Evolutionary conservation across 1,139 yeast species (phyloP), one percentile per base, ranked within the genome.

Genomic region (Hyphopichia fennica): DNA sequence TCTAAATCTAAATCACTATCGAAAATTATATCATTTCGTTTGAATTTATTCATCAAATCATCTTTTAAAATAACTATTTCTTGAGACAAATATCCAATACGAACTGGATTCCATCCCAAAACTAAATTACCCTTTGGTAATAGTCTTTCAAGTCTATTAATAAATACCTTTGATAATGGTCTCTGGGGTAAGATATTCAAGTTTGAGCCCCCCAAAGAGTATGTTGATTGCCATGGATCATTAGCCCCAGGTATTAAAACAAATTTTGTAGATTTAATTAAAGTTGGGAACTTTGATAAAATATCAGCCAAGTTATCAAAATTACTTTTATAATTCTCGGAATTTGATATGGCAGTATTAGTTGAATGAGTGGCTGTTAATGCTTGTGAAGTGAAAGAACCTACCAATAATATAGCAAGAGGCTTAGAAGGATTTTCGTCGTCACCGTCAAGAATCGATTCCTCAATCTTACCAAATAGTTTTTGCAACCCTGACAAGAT

Each of bases 191-290:
- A 78, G 25, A 76, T 57, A 10, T 77, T 63, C 34, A 85, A 71
- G 18, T 81, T 70, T 0, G 89, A 75, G 9, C 71, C 60, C 2
- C 95, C 95, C 35, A 84, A 71, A 0, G 87, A 77, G 40, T 77
- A 78, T 37, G 84, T 73, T 0, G 95, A 81, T 37, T 83, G 83
- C 98, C 98, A 93, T 0, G 97, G 97, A 60, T 93, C 99, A 52
- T 88, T 86, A 35, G 81, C 81, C 0, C 99, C 98, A 0, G 98
- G 97, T 1, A 91, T 70, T 46, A 93, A 77, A 2, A 87, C 65
- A 39, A 88, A 63, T 35, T 80, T 78, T 35, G 69, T 63, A n/a
- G 50, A 45, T 25, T 54, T 52, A 7, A 68, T 54, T 27, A 72
- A 55, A 19, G 56, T 54, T 1, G 75, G 71, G 43, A 52, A 69